Evolutionary conservation across 1,284 basidiomycete species (phyloP), one percentile per base, ranked within the genome.

Genomic region (Rhodotorula sp.): DNA sequence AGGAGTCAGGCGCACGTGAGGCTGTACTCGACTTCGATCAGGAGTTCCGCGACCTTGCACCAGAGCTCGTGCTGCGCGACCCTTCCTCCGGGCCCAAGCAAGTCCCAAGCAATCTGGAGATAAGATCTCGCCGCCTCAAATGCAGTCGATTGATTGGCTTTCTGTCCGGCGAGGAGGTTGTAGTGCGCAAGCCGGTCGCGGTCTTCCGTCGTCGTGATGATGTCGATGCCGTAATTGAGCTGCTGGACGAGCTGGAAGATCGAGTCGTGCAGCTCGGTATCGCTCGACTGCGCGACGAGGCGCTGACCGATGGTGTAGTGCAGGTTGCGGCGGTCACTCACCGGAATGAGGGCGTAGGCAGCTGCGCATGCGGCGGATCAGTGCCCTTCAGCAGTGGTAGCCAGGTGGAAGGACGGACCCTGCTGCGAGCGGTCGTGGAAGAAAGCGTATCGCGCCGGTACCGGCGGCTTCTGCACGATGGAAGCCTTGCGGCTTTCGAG

Each of bases 341-440:
- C 5, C 2, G 72, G 69, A 45, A 76, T 66, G 49, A 74, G 67
- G n/a, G 72, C 68, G 61, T 76, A 76, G 2, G 74, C 74, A 7
- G 74, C 71, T 69, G 64, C 10, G 25, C 3, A 4, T 0, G 12
- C 10, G 27, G 7, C 5, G 12, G 23, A 16, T 54, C 27, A 66
- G 41, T 44, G n/a, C n/a, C n/a, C n/a, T n/a, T n/a, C n/a, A n/a
- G n/a, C n/a, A n/a, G n/a, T n/a, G n/a, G n/a, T n/a, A n/a, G n/a
- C n/a, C n/a, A n/a, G n/a, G n/a, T n/a, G n/a, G 23, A 46, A 42
- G 7, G 34, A 14, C 58, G 2, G 25, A 69, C 68, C 73, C 46
- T 76, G 74, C 67, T 76, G 74, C n/a, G 64, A 69, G 5, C 74
- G 69, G 46, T 76, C 74, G 54, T 76, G 74, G 57, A 74, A 76